A percentile compares a stretch with the other conserved stretches of the same genome.
Conservation (phyloP, 768 basidiomycete genomes). For the Russula abietina region DNA sequence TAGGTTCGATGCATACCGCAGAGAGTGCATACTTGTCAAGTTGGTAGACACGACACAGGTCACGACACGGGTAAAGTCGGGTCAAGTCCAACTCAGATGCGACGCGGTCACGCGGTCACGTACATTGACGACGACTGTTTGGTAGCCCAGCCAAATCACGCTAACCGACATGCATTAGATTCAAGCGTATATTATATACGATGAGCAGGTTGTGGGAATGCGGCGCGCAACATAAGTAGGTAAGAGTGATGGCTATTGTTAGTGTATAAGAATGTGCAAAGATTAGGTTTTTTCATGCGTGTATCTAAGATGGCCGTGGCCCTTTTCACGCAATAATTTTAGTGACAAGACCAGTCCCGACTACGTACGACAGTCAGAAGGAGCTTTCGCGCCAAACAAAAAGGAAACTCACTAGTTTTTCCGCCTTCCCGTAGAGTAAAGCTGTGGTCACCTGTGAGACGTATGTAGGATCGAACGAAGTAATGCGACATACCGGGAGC, state of each 20-base stretch:
- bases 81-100: too few relatives aligned
- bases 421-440: conserved; percentile 95
- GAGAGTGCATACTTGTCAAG: conserved; percentile 21
- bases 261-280: too few relatives aligned
- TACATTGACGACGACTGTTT: neutral
- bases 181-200: conserved; percentile 11
- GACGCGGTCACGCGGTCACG: conserved; percentile 7
- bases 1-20: conserved; percentile 32
- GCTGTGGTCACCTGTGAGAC: conserved; percentile 27
- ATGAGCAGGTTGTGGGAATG: neutral
- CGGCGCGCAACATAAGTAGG: conserved; percentile 4
- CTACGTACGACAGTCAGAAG: conserved; percentile 36
- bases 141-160: neutral
- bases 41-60: neutral
- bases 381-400: conserved; percentile 5
- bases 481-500: conserved; percentile 49
- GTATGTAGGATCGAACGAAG: neutral
- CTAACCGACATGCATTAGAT: conserved; percentile 9
- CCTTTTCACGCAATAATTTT: conserved; percentile 59
- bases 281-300: neutral
- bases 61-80: too few relatives aligned
- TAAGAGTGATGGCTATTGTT: conserved; percentile 12
- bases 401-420: conserved; percentile 65
- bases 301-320: neutral
- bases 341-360: conserved; percentile 92